Evolutionary conservation across 495 filamentous ascomycete genomes (phyloP).

Genomic region (Echria macrotheca): DNA sequence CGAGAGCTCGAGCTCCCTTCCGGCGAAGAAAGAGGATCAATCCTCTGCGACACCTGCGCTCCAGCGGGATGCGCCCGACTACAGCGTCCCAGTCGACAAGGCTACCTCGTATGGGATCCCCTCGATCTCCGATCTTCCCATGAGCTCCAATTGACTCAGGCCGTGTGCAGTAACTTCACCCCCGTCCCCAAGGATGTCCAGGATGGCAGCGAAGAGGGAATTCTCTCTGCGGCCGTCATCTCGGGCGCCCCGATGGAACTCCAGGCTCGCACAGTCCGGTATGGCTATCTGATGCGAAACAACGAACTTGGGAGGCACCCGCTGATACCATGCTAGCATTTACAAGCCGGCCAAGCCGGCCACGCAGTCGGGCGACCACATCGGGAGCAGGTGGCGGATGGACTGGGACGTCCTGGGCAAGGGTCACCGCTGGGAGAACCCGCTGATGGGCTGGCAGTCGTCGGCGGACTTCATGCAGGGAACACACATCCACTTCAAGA

Average conservation of each 20-base stretch:
- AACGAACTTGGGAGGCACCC: too few species aligned
- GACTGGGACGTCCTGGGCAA: constrained; percentile 92
- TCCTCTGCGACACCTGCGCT: constrained; percentile 28
- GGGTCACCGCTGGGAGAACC: constrained; percentile 95
- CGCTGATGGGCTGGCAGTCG: constrained; percentile 96
- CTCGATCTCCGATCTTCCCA: background rate
- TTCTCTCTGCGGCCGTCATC: constrained; percentile 73
- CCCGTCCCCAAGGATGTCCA: constrained; percentile 82
- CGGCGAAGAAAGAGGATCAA: too few species aligned
- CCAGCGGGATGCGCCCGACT: constrained; percentile 67
- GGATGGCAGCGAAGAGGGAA: constrained; percentile 82
- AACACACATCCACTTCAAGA: constrained; percentile 81
- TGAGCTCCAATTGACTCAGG: background rate
- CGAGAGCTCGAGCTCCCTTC: constrained; percentile 30
- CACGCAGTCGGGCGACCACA: constrained; percentile 86
- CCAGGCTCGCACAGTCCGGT: constrained; percentile 91
- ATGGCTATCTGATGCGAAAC: constrained; percentile 25
- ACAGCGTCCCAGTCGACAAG: constrained; percentile 69
- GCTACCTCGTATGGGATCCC: constrained; percentile 67
- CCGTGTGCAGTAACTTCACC: constrained; percentile 64
- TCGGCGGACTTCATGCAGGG: constrained; percentile 91
- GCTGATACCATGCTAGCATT: constrained; percentile 73
- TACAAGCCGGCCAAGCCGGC: constrained; percentile 85
- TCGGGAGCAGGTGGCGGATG: constrained; percentile 86
- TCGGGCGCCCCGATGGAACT: constrained; percentile 92